Percentiles rank a stretch among this genome's conserved stretches.
These are phyloP conservation scores for Rhododendron griersonianum DNA, from an alignment of 148 eudicot genomes.

Conservation along the genomic window DNA sequence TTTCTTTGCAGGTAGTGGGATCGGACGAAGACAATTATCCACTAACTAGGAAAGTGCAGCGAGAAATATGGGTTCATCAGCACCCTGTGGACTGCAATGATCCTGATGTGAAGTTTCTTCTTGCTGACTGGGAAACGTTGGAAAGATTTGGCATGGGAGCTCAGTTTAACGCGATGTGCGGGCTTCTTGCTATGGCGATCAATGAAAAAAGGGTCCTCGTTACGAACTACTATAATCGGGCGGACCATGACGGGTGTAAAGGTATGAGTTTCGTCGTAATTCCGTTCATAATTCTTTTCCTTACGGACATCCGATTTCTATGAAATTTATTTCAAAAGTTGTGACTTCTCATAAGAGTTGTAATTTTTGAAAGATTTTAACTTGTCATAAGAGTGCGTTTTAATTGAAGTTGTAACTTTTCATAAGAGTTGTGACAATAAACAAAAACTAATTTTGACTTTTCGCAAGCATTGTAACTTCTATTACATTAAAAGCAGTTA, in stretches of 20 bases:
- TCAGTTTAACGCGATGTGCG: conserved; percentile 85
- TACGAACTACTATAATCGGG: conserved; percentile 79
- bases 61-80: conserved; percentile 91
- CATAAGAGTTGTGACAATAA: no score
- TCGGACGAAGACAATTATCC: conserved; percentile 96
- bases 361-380: no score
- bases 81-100: conserved; percentile 72
- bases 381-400: no score
- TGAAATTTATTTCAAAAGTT: no score
- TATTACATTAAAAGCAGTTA: no score
- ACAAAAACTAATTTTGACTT: no score
- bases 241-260: conserved; percentile 92
- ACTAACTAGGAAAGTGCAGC: conserved; percentile 82
- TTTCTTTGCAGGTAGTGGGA: conserved; percentile 50
- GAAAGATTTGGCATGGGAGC: conserved; percentile 93
- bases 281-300: not conserved
- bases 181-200: conserved; percentile 80
- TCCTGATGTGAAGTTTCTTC: conserved; percentile 65
- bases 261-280: conserved; percentile 33
- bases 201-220: conserved; percentile 74
- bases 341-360: no score
- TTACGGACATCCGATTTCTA: not conserved
- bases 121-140: conserved; percentile 79
- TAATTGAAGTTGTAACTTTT: no score
- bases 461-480: no score